phyloP scores from a whole-genome alignment of 129 eudicot species.

The Dittrichia graveolens region DNA sequence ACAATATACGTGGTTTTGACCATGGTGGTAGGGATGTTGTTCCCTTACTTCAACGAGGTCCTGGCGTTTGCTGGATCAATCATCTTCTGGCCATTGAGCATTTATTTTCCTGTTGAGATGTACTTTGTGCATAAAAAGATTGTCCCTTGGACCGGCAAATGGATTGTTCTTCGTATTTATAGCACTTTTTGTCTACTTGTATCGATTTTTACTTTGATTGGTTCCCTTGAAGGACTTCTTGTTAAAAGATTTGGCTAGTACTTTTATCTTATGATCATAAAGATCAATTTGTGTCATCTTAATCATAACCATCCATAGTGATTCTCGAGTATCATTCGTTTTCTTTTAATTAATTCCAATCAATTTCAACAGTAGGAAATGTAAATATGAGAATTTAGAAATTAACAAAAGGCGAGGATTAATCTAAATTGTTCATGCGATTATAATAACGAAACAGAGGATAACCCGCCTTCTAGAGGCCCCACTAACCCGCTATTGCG shows the following conservation, averaged over 20 bases:
- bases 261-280: not conserved
- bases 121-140: slow-evolving; percentile 44
- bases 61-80: slow-evolving; percentile 58
- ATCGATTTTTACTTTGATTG: slow-evolving; percentile 43
- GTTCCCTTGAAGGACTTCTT: slow-evolving; percentile 51
- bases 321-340: no score
- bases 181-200: slow-evolving; percentile 40
- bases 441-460: no score
- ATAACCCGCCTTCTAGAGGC: no score
- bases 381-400: no score
- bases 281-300: no score
- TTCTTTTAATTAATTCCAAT: no score
- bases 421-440: no score
- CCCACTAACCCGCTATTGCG: no score
- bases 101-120: slow-evolving; percentile 68
- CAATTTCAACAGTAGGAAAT: no score
- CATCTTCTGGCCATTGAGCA: slow-evolving; percentile 59
- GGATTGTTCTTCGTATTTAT: slow-evolving; percentile 52
- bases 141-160: slow-evolving; percentile 40
- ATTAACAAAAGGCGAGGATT: no score
- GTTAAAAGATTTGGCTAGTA: slow-evolving; percentile 45
- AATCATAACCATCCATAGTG: no score
- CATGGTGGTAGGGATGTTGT: slow-evolving; percentile 38
- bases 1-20: slow-evolving; percentile 48
- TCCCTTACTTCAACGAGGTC: slow-evolving; percentile 68